These are phyloP conservation scores for Fraxinus albicans DNA, from an alignment of 305 asterid genomes.

Conservation along the genomic window DNA sequence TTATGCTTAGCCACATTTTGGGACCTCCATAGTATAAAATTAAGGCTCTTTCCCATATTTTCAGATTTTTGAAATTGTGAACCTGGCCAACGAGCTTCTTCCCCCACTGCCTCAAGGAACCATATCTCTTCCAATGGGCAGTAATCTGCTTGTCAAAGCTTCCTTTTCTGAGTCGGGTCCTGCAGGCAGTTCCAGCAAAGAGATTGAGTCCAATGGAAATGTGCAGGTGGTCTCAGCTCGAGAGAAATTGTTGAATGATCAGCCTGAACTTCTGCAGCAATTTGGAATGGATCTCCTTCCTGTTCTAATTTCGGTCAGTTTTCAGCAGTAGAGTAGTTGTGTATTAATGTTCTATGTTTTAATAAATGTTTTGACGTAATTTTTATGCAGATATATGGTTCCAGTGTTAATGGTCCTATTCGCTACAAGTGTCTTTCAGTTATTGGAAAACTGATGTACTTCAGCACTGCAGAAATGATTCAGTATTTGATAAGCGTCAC, in stretches of 20 bases:
- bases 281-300: slow-evolving; percentile 96
- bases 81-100: slow-evolving; percentile 98
- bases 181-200: slow-evolving; percentile 67
- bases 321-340: neutral
- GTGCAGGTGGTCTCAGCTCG: slow-evolving; percentile 66
- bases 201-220: slow-evolving; percentile 60
- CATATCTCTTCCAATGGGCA: slow-evolving; percentile 75
- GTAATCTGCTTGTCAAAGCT: slow-evolving; percentile 60
- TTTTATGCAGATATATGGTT: slow-evolving; percentile 80
- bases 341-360: slow-evolving; percentile 2
- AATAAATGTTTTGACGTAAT: slow-evolving; percentile 4
- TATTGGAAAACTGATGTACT: slow-evolving; percentile 95
- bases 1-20: neutral
- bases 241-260: slow-evolving; percentile 79
- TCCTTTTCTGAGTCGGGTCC: slow-evolving; percentile 58
- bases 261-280: slow-evolving; percentile 93
- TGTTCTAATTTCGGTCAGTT: slow-evolving; percentile 80
- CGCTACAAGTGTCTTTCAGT: slow-evolving; percentile 97
- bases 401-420: slow-evolving; percentile 96
- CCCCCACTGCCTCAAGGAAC: slow-evolving; percentile 95
- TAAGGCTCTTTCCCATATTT: neutral
- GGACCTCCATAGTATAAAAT: neutral
- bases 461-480: slow-evolving; percentile 90
- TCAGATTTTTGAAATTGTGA: slow-evolving; percentile 97
- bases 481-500: slow-evolving; percentile 67